Evolutionary conservation across 495 filamentous ascomycete genomes (phyloP), one percentile per base, ranked within the genome.

Genomic region (Podospora comata): DNA sequence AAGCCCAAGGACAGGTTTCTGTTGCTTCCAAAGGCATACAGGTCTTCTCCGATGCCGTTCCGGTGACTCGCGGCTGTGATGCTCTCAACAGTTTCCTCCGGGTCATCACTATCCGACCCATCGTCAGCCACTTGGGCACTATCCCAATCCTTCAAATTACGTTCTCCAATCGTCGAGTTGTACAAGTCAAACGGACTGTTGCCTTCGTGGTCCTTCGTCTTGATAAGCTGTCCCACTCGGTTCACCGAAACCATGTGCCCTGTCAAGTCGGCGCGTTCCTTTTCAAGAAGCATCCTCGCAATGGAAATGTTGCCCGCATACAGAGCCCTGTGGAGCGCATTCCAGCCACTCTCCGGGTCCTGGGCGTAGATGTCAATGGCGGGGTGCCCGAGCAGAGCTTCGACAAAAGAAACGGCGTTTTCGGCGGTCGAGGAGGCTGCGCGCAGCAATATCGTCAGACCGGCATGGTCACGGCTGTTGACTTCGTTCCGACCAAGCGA

Each of bases 341-440:
- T 98, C 95, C 95, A 99, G 23, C 94, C 96, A 77, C 90, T 97
- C 77, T 99, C 95, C 55, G 84, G 81, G 77, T 99, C 95, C 69
- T 96, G 92, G 18, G 83, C 78, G 71, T 96, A 92, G 15, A 98
- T 84, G 79, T 99, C 95, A 67, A 91, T 85, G n/a, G 88, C 82
- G 6, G 95, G 91, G 68, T 93, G 88, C 20, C 91, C 87, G 9
- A 97, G 81, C 23, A 98, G 79, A 15, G 92, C 90, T 65, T 84
- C 79, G 18, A 93, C 92, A 69, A 97, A 97, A 18, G 80, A 82
- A 13, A 87, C 72, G 15, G 91, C 89, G 67, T 86, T 89, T 18
- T 85, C 76, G 60, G 89, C 86, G 18, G 85, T 85, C 7, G 91
- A 92, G 1, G 92, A 93, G 2, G 90, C 92, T 53, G 92, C 87